A percentile compares a stretch with the other conserved stretches of the same genome.
phyloP scores from a whole-genome alignment of 805 yeast genomes.

The Ogataea methanolica region DNA sequence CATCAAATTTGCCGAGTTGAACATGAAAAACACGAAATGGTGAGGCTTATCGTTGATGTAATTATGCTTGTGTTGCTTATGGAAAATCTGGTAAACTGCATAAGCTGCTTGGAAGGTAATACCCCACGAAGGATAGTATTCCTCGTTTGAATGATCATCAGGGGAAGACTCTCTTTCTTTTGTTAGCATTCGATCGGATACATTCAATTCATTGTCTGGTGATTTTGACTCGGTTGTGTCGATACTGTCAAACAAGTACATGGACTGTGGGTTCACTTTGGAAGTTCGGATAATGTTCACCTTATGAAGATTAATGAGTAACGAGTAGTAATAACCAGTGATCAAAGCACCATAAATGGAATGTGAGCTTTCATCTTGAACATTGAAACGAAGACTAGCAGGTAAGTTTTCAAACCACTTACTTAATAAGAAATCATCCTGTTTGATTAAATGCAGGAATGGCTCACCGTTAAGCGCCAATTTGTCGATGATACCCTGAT shows the following conservation, averaged over 20 bases:
- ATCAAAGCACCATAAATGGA: conserved; percentile 50
- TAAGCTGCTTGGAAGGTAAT: conserved; percentile 79
- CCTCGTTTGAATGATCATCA: conserved; percentile 23
- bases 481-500: conserved; percentile 35
- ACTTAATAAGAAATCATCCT: conserved; percentile 69
- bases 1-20: conserved; percentile 54
- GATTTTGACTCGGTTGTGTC: conserved; percentile 19
- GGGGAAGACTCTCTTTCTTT: too few relatives aligned
- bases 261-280: conserved; percentile 29
- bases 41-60: conserved; percentile 35
- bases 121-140: conserved; percentile 68
- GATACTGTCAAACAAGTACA: conserved; percentile 44
- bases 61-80: conserved; percentile 41
- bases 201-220: too few relatives aligned
- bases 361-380: conserved; percentile 34
- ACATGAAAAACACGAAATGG: conserved; percentile 27
- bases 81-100: conserved; percentile 59
- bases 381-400: conserved; percentile 50
- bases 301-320: conserved; percentile 63
- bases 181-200: too few relatives aligned
- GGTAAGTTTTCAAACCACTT: conserved; percentile 69
- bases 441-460: conserved; percentile 64
- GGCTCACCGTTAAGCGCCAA: conserved; percentile 31
- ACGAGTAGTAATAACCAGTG: conserved; percentile 64
- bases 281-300: conserved; percentile 47